Conservation (phyloP, 305 asterid species). For the Solanum hybrid region DNA sequence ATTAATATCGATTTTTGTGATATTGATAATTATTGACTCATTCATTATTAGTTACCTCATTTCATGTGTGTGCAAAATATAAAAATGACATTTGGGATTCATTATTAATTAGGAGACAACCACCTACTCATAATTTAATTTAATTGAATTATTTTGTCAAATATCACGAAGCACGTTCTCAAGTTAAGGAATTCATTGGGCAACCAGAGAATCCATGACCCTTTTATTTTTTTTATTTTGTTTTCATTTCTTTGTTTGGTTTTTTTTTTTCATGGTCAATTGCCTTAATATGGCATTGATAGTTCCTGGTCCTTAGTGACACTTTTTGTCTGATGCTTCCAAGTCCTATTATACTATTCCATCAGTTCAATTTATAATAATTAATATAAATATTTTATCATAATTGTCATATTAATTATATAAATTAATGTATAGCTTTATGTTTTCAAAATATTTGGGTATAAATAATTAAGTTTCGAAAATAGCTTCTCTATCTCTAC, state of each 20-base stretch:
- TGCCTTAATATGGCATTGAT: neutral
- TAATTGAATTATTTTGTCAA: neutral
- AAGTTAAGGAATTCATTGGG: neutral
- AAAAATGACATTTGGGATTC: neutral
- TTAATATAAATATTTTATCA: too few species aligned
- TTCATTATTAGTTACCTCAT: neutral
- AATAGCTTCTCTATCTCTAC: too few species aligned
- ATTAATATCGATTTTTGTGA: too few species aligned
- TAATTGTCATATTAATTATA: too few species aligned
- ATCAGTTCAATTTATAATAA: neutral
- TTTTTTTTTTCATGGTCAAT: neutral
- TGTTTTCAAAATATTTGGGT: too few species aligned
- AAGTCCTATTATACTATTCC: neutral
- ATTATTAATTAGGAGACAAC: neutral
- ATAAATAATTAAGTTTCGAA: too few species aligned
- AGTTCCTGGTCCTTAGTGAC: neutral
- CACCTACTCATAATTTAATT: neutral
- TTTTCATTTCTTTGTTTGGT: neutral
- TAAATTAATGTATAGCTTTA: too few species aligned
- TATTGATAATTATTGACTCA: too few species aligned
- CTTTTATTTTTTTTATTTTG: neutral
- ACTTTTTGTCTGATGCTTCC: neutral
- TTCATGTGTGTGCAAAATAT: neutral
- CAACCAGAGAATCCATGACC: neutral
- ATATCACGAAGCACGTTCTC: neutral